Conservation (phyloP, 305 asterid species). For the Solanum chacoense region DNA sequence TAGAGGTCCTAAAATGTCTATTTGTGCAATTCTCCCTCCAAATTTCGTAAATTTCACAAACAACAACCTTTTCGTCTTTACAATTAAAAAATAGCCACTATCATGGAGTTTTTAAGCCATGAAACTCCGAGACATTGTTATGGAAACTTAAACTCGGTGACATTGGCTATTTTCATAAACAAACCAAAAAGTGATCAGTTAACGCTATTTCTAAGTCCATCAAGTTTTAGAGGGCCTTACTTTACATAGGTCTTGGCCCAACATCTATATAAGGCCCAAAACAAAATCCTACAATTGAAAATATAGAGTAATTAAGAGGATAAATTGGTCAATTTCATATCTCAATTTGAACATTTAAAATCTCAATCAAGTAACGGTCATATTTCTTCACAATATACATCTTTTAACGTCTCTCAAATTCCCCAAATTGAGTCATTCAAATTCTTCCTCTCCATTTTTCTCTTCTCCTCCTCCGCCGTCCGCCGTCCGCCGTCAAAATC, state of each 20-base stretch:
- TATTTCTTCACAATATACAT: background rate
- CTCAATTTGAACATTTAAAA: conserved; percentile 18
- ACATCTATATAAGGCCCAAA: conserved; percentile 7
- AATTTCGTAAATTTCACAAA: too few relatives aligned
- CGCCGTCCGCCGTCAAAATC: background rate
- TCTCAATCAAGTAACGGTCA: background rate
- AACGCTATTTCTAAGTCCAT: conserved; percentile 15
- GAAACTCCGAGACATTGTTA: background rate
- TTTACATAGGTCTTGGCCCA: background rate
- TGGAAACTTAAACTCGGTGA: background rate
- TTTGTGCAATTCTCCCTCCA: background rate
- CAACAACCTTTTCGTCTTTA: background rate
- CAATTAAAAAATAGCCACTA: background rate
- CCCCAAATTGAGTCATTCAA: conserved; percentile 1
- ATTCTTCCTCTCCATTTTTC: background rate
- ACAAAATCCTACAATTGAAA: background rate
- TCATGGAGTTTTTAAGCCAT: background rate
- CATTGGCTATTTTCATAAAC: background rate
- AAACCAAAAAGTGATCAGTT: background rate
- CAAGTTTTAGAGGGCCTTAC: conserved; percentile 11
- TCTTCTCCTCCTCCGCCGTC: background rate
- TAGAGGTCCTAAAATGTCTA: background rate
- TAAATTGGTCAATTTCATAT: conserved; percentile 10
- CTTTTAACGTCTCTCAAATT: background rate
- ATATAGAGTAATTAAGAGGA: conserved; percentile 9